Conservation (phyloP, 73 alveolate genomes). For the Paramecium tetraurelia region DNA sequence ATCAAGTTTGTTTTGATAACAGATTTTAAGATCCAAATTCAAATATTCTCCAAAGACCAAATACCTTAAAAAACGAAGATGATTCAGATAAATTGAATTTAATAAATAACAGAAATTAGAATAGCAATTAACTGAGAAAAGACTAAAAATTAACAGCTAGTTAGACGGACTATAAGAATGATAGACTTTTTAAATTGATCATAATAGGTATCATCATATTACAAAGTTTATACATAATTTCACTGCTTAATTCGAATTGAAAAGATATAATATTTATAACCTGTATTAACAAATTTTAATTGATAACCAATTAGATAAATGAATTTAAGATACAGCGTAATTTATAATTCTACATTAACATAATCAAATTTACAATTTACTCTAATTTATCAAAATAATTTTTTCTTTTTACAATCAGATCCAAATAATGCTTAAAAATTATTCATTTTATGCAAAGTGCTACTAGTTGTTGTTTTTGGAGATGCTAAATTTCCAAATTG, state of each 20-base stretch:
- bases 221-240: background rate
- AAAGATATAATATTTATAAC: background rate
- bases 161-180: background rate
- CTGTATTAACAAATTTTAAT: background rate
- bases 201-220: background rate
- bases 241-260: background rate
- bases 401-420: background rate
- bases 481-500: background rate
- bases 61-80: background rate
- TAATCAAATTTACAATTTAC: background rate
- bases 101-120: background rate
- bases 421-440: constrained; percentile 13
- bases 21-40: background rate
- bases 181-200: background rate
- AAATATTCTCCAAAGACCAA: background rate
- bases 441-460: background rate
- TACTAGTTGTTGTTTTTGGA: constrained; percentile 19
- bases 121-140: background rate
- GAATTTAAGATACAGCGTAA: background rate
- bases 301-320: background rate
- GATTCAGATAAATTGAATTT: background rate
- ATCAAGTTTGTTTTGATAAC: too few relatives aligned
- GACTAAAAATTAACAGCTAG: background rate
- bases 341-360: background rate
- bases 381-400: background rate